Evolutionary conservation across 2,329 filamentous ascomycete species (phyloP).

Genomic region (Fusarium palustre): DNA sequence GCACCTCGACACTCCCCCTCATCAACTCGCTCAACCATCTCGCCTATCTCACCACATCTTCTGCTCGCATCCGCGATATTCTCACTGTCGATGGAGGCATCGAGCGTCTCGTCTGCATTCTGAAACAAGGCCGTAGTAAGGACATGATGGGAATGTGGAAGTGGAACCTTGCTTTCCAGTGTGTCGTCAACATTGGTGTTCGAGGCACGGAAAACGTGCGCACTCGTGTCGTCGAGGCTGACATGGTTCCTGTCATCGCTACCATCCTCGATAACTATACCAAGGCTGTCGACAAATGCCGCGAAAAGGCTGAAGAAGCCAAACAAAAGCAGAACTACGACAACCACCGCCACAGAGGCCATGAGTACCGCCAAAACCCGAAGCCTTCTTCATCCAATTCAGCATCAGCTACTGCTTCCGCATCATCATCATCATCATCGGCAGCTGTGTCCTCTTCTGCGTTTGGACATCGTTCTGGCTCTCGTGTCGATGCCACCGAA

Average conservation of each 20-base stretch:
- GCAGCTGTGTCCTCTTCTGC: conserved; percentile 41
- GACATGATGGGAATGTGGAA: conserved; percentile 99
- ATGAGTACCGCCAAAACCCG: conserved; percentile 61
- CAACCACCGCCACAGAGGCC: conserved; percentile 63
- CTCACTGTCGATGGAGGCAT: conserved; percentile 98
- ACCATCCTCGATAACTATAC: conserved; percentile 99
- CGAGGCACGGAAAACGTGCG: conserved; percentile 93
- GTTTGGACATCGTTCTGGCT: conserved; percentile 65
- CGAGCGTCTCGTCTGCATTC: conserved; percentile 94
- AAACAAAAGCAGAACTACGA: conserved; percentile 76
- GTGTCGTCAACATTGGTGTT: conserved; percentile 98
- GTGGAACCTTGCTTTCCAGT: conserved; percentile 99
- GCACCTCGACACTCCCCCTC: conserved; percentile 94
- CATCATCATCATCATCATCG: conserved; percentile 50
- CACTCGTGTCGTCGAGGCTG: conserved; percentile 95
- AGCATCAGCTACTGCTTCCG: conserved; percentile 52
- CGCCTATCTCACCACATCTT: conserved; percentile 97
- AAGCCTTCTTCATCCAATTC: conserved; percentile 56
- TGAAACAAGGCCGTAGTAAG: conserved; percentile 96
- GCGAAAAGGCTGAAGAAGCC: conserved; percentile 85
- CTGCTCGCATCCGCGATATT: conserved; percentile 96
- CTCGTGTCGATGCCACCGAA: conserved; percentile 66
- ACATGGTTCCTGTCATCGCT: conserved; percentile 98
- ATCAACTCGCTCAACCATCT: conserved; percentile 99
- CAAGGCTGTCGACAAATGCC: conserved; percentile 91